A percentile compares a stretch with the other conserved stretches of the same genome.
These are phyloP conservation scores for Monosporascus sp. DNA, from an alignment of 2,329 filamentous ascomycete genomes.

Conservation along the genomic window DNA sequence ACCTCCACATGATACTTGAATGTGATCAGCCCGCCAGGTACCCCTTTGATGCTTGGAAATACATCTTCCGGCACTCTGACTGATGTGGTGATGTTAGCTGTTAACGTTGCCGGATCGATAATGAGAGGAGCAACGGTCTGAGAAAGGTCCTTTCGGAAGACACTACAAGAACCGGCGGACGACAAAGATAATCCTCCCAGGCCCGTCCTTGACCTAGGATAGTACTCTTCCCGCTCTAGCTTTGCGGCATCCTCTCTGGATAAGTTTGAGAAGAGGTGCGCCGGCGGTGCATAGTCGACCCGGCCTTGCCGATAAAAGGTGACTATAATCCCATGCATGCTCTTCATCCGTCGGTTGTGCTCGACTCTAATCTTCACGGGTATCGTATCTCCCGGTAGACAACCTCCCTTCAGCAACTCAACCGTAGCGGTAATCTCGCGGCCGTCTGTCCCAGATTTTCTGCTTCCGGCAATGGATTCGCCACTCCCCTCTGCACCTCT, in stretches of 20 bases:
- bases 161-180: conserved; percentile 77
- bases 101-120: conserved; percentile 74
- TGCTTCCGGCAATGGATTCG: conserved; percentile 44
- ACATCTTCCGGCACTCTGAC: conserved; percentile 84
- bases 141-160: conserved; percentile 92
- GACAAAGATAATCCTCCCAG: conserved; percentile 81
- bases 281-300: conserved; percentile 68
- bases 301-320: conserved; percentile 87
- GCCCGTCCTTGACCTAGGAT: conserved; percentile 80
- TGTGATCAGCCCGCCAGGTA: conserved; percentile 89
- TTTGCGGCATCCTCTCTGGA: conserved; percentile 62
- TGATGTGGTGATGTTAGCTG: conserved; percentile 73
- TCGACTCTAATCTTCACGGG: conserved; percentile 76
- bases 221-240: conserved; percentile 74
- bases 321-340: conserved; percentile 85
- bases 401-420: conserved; percentile 76
- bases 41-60: conserved; percentile 85
- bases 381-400: conserved; percentile 77
- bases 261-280: conserved; percentile 44
- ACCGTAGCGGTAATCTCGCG: conserved; percentile 83
- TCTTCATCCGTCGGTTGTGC: conserved; percentile 85
- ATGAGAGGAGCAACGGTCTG: conserved; percentile 86
- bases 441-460: conserved; percentile 50
- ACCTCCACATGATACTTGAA: conserved; percentile 95
- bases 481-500: conserved; percentile 39